Conservation (phyloP, 768 basidiomycete genomes). For the Rhodocollybia butyracea region DNA sequence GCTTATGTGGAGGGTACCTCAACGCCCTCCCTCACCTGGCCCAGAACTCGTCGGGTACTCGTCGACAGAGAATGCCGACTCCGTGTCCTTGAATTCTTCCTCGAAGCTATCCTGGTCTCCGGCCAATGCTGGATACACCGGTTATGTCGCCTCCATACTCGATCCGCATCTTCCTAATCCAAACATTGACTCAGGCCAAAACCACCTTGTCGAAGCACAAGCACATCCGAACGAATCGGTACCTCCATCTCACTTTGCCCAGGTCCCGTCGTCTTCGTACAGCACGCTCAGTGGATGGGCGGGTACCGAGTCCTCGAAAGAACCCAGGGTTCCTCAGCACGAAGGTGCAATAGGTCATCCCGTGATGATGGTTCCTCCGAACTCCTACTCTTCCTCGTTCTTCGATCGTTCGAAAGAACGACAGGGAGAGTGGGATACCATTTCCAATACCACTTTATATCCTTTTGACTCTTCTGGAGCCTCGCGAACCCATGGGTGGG, state of each 20-base stretch:
- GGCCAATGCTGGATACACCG: not conserved
- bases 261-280: not conserved
- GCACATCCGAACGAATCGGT: not conserved
- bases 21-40: no score
- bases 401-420: no score
- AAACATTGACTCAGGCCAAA: not conserved
- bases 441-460: no score
- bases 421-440: no score
- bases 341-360: no score
- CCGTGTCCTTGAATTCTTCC: not conserved
- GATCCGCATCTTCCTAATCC: not conserved
- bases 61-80: not conserved
- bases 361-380: no score
- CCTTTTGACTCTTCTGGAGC: no score
- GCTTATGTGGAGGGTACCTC: no score
- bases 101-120: not conserved
- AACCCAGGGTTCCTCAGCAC: no score
- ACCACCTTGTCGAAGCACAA: not conserved
- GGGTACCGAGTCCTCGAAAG: no score
- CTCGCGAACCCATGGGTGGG: no score
- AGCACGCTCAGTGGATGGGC: constrained; percentile 6
- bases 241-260: not conserved
- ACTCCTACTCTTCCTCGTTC: no score
- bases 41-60: not conserved
- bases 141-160: not conserved